phyloP scores from a whole-genome alignment of 2,329 filamentous ascomycete species.

The Aspergillus ibericus region DNA sequence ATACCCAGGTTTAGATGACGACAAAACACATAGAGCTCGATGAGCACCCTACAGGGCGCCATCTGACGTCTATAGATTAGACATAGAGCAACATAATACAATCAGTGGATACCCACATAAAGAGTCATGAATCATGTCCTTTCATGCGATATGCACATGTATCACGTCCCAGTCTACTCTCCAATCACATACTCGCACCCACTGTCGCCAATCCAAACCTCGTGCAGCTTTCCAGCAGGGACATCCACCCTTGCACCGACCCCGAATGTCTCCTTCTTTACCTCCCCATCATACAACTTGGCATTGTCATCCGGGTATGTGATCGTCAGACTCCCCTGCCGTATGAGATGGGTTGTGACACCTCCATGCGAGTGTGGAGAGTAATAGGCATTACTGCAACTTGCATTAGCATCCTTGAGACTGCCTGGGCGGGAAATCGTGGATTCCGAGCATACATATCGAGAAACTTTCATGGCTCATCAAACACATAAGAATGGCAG shows the following conservation, averaged over 20 bases:
- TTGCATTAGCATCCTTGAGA: not conserved
- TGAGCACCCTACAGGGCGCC: not conserved
- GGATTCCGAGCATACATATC: no score
- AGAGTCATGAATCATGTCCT: not conserved
- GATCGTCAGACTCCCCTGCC: conserved; percentile 58
- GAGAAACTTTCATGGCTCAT: no score
- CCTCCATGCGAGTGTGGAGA: conserved; percentile 58
- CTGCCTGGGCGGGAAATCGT: not conserved
- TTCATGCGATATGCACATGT: not conserved
- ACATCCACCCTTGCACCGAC: conserved; percentile 58
- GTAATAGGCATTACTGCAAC: conserved; percentile 57
- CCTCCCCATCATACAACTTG: conserved; percentile 23
- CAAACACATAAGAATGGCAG: not conserved
- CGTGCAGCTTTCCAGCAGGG: conserved; percentile 55
- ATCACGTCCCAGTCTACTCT: conserved; percentile 38
- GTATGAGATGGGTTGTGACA: conserved; percentile 61
- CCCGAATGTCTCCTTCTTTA: conserved; percentile 56
- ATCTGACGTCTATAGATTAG: not conserved
- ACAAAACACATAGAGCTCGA: not conserved
- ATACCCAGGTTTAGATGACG: not conserved
- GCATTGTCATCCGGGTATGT: conserved; percentile 55
- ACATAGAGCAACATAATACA: not conserved
- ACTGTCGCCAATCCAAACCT: conserved; percentile 61
- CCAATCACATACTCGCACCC: conserved; percentile 64
- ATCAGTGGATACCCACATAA: not conserved